phyloP scores from a whole-genome alignment of 768 basidiomycete species.

The Calocybe gangraenosa region DNA sequence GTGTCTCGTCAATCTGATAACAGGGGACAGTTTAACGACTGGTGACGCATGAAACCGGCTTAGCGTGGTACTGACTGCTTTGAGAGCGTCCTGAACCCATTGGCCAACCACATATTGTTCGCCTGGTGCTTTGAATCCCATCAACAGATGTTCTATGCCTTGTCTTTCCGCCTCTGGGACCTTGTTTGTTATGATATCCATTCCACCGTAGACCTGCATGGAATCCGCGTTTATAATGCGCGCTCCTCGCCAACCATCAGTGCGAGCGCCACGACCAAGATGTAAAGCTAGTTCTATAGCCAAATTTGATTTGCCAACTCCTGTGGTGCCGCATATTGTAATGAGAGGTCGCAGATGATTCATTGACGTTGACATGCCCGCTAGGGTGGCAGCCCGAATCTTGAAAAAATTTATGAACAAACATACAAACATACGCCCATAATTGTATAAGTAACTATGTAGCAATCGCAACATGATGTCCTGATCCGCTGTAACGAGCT shows the following conservation, averaged over 20 bases:
- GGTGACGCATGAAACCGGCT: background rate
- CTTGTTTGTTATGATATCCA: constrained; percentile 95
- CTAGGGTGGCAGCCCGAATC: no score
- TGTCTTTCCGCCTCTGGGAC: constrained; percentile 68
- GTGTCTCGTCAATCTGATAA: constrained; percentile 70
- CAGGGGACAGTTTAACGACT: background rate
- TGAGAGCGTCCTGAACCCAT: constrained; percentile 82
- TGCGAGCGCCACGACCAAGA: constrained; percentile 31
- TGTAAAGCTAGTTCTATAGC: constrained; percentile 82
- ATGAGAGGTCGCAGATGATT: constrained; percentile 64
- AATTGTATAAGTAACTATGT: no score
- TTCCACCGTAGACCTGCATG: constrained; percentile 93
- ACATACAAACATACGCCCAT: no score
- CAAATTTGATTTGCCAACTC: constrained; percentile 93
- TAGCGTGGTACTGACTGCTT: constrained; percentile 49
- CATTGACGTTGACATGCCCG: background rate
- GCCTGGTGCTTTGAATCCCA: constrained; percentile 83
- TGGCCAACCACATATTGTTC: constrained; percentile 85
- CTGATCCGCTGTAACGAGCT: no score
- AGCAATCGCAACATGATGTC: no score
- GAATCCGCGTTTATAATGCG: constrained; percentile 93
- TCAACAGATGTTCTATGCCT: constrained; percentile 84
- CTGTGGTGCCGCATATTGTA: constrained; percentile 89
- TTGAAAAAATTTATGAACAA: no score
- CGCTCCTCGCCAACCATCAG: constrained; percentile 51